phyloP scores from a whole-genome alignment of 139 green algal genomes.

The Haematococcus lacustris region DNA sequence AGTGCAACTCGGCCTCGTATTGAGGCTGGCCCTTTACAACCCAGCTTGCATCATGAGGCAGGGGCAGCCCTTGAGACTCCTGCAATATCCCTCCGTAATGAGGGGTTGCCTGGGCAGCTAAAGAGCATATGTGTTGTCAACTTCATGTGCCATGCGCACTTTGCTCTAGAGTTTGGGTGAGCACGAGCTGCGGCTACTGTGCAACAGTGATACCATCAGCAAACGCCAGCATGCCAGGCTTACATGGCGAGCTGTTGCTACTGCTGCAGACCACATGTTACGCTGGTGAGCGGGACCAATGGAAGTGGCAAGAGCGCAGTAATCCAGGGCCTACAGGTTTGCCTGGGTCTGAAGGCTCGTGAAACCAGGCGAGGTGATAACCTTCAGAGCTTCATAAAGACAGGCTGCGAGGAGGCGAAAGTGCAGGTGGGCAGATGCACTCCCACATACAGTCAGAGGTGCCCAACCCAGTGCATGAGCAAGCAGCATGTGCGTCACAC shows the following conservation, averaged over 20 bases:
- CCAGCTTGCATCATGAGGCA: too few relatives aligned
- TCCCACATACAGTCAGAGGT: too few relatives aligned
- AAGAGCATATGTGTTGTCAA: slow-evolving; percentile 49
- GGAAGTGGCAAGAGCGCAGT: slow-evolving; percentile 22
- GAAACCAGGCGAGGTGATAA: slow-evolving; percentile 42
- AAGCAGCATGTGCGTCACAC: too few relatives aligned
- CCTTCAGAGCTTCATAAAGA: slow-evolving; percentile 30
- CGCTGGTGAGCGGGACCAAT: slow-evolving; percentile 20
- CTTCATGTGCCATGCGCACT: slow-evolving; percentile 77
- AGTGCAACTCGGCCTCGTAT: too few relatives aligned
- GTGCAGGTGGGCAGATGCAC: slow-evolving; percentile 9
- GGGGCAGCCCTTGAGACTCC: too few relatives aligned
- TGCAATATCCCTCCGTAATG: too few relatives aligned
- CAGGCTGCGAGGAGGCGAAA: slow-evolving; percentile 12
- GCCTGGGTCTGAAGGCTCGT: slow-evolving; percentile 53
- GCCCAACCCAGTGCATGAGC: too few relatives aligned
- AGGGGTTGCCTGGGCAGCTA: slow-evolving; percentile 36
- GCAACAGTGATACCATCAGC: neutral
- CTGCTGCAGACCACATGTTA: slow-evolving; percentile 16
- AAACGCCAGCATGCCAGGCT: neutral
- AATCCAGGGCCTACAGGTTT: slow-evolving; percentile 43
- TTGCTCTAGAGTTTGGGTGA: slow-evolving; percentile 60
- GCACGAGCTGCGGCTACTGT: neutral
- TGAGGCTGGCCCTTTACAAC: too few relatives aligned
- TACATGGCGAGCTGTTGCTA: neutral